These are phyloP conservation scores for Cryphonectria parasitica DNA, from an alignment of 2,329 filamentous ascomycete species.

Conservation along the genomic window DNA sequence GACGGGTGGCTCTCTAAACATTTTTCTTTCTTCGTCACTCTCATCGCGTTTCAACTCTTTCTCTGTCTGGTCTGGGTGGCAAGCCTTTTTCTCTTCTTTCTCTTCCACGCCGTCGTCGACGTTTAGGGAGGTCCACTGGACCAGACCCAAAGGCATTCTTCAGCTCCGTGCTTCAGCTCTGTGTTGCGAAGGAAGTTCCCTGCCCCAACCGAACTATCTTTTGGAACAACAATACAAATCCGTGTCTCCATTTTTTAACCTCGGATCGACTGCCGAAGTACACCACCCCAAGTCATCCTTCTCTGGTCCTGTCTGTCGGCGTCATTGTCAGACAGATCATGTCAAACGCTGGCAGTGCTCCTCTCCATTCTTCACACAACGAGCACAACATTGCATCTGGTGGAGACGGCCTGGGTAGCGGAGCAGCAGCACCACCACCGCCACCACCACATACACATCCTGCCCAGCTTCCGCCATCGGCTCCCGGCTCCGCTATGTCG, in stretches of 20 bases:
- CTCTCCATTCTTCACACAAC: neutral
- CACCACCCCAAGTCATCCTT: neutral
- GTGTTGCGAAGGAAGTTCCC: neutral
- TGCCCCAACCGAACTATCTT: neutral
- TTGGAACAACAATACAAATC: neutral
- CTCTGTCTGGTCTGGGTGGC: neutral
- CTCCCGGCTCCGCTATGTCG: constrained; percentile 16
- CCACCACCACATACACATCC: neutral
- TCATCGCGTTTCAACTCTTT: neutral
- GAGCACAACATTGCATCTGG: neutral
- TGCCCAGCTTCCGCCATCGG: constrained; percentile 5
- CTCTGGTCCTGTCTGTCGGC: neutral
- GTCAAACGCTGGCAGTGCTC: neutral
- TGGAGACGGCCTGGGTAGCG: neutral
- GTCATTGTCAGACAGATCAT: neutral
- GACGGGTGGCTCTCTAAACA: neutral
- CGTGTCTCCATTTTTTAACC: neutral
- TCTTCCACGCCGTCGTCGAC: neutral
- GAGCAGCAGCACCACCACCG: neutral
- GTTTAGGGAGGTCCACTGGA: neutral
- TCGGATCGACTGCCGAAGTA: neutral
- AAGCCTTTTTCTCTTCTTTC: neutral
- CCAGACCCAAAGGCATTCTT: neutral
- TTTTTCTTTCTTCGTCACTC: neutral
- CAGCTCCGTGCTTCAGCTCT: neutral